phyloP scores from a whole-genome alignment of 192 early-diverging fungal species.

The Coemansia brasiliensis region DNA sequence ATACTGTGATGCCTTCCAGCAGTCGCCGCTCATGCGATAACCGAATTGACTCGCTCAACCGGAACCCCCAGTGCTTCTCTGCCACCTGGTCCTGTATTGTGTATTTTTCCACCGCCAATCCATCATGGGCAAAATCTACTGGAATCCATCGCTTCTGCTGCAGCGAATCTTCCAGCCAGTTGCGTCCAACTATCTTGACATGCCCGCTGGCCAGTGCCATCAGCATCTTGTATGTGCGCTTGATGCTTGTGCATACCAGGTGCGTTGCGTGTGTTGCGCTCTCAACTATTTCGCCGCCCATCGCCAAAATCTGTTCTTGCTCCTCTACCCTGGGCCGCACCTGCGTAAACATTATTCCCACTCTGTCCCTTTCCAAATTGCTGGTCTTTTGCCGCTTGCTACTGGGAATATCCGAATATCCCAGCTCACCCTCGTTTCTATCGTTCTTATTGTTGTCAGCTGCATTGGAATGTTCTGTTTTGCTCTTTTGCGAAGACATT shows the following conservation, averaged over 20 bases:
- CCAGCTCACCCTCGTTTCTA: not conserved
- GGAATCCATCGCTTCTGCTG: conserved; percentile 31
- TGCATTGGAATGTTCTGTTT: not conserved
- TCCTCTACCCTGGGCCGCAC: conserved; percentile 36
- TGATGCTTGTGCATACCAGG: conserved; percentile 56
- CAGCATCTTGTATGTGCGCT: conserved; percentile 62
- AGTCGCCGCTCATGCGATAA: conserved; percentile 24
- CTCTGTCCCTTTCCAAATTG: not conserved
- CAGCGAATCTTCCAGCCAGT: conserved; percentile 46
- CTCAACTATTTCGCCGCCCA: conserved; percentile 59
- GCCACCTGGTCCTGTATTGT: conserved; percentile 19
- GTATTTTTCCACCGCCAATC: conserved; percentile 16
- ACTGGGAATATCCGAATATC: not conserved
- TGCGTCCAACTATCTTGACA: conserved; percentile 27
- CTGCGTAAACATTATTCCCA: conserved; percentile 56
- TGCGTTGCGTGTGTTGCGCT: conserved; percentile 58
- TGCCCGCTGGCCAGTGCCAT: conserved; percentile 39
- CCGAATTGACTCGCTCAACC: conserved; percentile 24
- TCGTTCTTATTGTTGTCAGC: not conserved
- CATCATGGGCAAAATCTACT: conserved; percentile 10
- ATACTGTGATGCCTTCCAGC: conserved; percentile 39
- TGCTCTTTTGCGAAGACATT: not conserved
- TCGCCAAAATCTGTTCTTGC: conserved; percentile 40
- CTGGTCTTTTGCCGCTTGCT: conserved; percentile 6
- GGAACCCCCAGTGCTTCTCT: conserved; percentile 35